These are phyloP conservation scores for Penicillium italicum DNA, from an alignment of 2,329 filamentous ascomycete genomes.

Conservation along the genomic window DNA sequence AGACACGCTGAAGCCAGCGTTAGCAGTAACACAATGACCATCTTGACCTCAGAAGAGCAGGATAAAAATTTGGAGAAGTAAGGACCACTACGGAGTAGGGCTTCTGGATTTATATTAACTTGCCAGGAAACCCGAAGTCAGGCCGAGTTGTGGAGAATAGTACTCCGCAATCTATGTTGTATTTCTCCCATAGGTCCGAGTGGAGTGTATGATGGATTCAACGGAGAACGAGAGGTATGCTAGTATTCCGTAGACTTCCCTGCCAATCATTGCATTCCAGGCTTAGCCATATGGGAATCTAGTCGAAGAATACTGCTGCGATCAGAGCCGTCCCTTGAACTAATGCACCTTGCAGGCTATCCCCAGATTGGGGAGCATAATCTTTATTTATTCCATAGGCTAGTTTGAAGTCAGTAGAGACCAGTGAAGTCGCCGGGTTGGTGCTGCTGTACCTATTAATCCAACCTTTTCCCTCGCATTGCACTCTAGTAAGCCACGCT, in stretches of 20 bases:
- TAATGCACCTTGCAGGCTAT: conserved; percentile 7
- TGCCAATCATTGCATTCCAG: background rate
- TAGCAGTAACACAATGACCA: conserved; percentile 10
- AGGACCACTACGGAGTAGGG: background rate
- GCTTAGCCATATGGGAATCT: background rate
- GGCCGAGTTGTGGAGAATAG: background rate
- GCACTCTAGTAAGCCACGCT: conserved; percentile 26
- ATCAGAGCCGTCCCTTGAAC: background rate
- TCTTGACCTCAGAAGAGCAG: conserved; percentile 1
- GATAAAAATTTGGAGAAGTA: background rate
- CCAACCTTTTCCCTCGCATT: conserved; percentile 18
- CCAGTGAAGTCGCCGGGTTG: background rate
- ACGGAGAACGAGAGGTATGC: background rate
- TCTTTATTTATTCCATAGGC: conserved; percentile 27
- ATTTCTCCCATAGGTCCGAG: background rate
- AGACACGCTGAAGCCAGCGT: conserved; percentile 16
- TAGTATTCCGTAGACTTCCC: background rate
- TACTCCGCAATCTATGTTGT: background rate
- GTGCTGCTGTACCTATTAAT: conserved; percentile 20
- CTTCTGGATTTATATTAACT: background rate
- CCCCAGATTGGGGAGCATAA: conserved; percentile 18
- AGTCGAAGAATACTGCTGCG: conserved; percentile 20
- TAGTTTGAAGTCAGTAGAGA: conserved; percentile 4
- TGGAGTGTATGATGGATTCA: background rate
- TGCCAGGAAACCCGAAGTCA: background rate